Percentiles rank a stretch among this genome's conserved stretches.
These are phyloP conservation scores for Globisporangium echinulatum DNA, from an alignment of 352 stramenopile genomes.

Conservation along the genomic window DNA sequence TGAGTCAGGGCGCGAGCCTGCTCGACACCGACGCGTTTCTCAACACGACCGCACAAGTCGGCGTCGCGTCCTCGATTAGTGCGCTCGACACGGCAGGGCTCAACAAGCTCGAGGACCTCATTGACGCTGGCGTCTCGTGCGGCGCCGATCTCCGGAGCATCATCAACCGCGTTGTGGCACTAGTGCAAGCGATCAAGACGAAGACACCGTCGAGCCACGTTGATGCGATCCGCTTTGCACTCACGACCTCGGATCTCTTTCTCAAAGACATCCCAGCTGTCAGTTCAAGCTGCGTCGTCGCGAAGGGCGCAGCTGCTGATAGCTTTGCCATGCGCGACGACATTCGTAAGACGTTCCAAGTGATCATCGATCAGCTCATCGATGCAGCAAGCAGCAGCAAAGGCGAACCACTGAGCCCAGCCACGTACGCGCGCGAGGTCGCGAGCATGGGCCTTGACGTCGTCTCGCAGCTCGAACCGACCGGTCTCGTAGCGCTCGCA, in stretches of 20 bases:
- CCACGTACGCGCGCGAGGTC: conserved; percentile 33
- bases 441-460: conserved; percentile 29
- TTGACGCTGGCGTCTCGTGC: conserved; percentile 20
- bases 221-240: conserved; percentile 32
- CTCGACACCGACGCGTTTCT: background rate
- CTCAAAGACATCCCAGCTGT: conserved; percentile 36
- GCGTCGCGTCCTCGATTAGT: background rate
- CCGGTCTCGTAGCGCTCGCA: conserved; percentile 32
- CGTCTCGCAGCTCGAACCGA: conserved; percentile 42
- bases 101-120: background rate
- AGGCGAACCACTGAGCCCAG: conserved; percentile 26
- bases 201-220: conserved; percentile 16
- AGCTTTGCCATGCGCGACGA: conserved; percentile 38
- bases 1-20: conserved; percentile 23
- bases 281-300: conserved; percentile 35
- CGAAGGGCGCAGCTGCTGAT: conserved; percentile 18
- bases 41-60: background rate
- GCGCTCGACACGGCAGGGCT: background rate
- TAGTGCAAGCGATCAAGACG: conserved; percentile 34
- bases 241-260: conserved; percentile 38
- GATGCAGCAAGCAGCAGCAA: conserved; percentile 18
- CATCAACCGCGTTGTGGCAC: conserved; percentile 32
- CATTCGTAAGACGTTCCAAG: conserved; percentile 43
- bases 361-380: conserved; percentile 55
- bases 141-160: conserved; percentile 37